Evolutionary conservation across 2,329 filamentous ascomycete species (phyloP).

Genomic region (Setomelanomma holmii): DNA sequence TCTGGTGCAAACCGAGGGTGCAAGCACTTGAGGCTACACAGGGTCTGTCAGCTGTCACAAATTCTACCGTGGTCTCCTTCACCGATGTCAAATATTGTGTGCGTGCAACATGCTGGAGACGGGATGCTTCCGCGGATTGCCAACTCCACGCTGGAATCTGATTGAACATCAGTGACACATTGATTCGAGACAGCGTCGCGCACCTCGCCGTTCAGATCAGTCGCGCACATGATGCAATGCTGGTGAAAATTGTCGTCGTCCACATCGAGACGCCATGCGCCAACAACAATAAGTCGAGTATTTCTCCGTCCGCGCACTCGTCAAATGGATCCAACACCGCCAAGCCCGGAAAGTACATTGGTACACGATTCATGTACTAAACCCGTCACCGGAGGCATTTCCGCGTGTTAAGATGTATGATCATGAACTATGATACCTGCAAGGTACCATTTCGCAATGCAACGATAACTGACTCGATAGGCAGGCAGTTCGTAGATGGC

Average conservation of each 20-base stretch:
- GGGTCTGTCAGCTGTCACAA: not conserved
- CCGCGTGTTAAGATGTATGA: not conserved
- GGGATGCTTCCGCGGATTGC: not conserved
- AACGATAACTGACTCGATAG: constrained; percentile 11
- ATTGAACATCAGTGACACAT: not conserved
- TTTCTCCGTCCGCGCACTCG: not conserved
- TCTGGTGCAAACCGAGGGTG: not conserved
- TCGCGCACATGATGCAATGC: not conserved
- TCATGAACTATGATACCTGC: not conserved
- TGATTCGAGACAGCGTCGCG: not conserved
- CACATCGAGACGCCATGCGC: not conserved
- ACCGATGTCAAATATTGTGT: too few species aligned
- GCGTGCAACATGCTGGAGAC: not conserved
- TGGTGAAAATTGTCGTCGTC: not conserved
- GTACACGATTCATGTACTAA: constrained; percentile 9
- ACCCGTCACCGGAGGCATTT: not conserved
- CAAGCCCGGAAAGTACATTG: not conserved
- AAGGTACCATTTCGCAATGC: not conserved
- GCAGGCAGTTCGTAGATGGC: constrained; percentile 1
- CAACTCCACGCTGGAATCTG: not conserved
- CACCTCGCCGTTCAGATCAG: constrained; percentile 3
- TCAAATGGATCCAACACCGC: not conserved
- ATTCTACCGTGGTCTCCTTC: too few species aligned
- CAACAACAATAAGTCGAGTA: too few species aligned
- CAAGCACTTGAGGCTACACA: not conserved